Evolutionary conservation across 2,329 filamentous ascomycete species (phyloP), one percentile per base, ranked within the genome.

Genomic region (Ceratocystis albifundus): DNA sequence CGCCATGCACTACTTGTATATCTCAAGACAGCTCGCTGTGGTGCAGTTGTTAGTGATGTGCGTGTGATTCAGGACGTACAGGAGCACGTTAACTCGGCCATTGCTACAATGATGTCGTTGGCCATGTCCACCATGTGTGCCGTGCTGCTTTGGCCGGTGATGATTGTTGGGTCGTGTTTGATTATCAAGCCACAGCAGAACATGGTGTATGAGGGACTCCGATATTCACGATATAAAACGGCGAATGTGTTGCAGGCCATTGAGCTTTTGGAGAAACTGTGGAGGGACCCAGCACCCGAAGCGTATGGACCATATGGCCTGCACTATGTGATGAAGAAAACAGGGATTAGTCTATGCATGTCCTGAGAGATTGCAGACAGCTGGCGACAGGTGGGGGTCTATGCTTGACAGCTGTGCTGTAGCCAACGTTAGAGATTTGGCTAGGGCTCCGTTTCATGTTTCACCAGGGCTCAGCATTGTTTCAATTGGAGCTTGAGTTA

Each of bases 241-340:
- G 66, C 66, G 22, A 68, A 68, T 55, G 66, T 68, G 28, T 20
- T 68, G 36, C 66, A 68, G 25, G 66, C 66, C 4, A 68, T 68
- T 63, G 66, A 68, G 57, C 48, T 68, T 3, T 28, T 68, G 15
- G 66, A 68, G 46, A 68, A 65, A 48, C 48, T 68, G 22, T 68
- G 66, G 66, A 57, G 66, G 15, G 66, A 68, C 30, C 66, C 66
- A 17, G 66, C 66, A 8, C 66, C 66, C 20, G 66, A 68, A 30
- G 66, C 66, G 5, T 68, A 68, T 17, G 66, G 66, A 15, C 66
- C 66, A n/a, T 68, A 68, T 53, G 66, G 66, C 2, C 48, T 68
- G 22, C 66, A 68, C 36, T 68, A 68, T 48, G 65, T 68, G 20
- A 68, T 68, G 66, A 65, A 68, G 64, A 68, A 68, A 59, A 68